A percentile compares a stretch with the other conserved stretches of the same genome.
These are phyloP conservation scores for Corymbia maculata DNA, from an alignment of 345 rosid species.

Conservation along the genomic window DNA sequence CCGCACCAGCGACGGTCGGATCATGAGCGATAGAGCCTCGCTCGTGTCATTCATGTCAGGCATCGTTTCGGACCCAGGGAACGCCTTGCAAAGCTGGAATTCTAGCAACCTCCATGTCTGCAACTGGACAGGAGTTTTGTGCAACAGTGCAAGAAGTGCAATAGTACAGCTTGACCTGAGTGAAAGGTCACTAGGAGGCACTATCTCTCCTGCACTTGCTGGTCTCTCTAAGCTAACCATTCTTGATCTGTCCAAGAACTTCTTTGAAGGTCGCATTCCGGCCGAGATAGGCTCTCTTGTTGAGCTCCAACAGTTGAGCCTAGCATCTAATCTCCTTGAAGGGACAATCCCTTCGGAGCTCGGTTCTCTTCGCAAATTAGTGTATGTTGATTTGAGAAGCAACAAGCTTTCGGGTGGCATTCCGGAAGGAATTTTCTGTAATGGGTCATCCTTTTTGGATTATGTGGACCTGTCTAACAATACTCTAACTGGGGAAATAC, in stretches of 20 bases:
- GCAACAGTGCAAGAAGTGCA: conserved; percentile 36
- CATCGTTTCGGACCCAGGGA: conserved; percentile 40
- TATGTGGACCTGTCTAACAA: conserved; percentile 83
- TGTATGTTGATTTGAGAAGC: conserved; percentile 52
- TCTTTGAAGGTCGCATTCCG: conserved; percentile 60
- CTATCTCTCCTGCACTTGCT: conserved; percentile 49
- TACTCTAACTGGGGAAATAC: conserved; percentile 53
- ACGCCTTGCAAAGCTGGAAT: conserved; percentile 43
- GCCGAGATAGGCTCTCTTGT: conserved; percentile 40
- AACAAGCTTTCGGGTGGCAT: conserved; percentile 49
- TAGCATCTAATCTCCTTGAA: conserved; percentile 58
- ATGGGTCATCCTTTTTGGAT: conserved; percentile 42
- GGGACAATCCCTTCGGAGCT: conserved; percentile 56
- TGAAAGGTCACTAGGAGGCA: conserved; percentile 46
- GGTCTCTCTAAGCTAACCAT: conserved; percentile 50
- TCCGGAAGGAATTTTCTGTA: conserved; percentile 55
- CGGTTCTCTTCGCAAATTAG: conserved; percentile 32
- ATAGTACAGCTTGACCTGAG: conserved; percentile 50
- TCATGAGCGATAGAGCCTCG: conserved; percentile 30
- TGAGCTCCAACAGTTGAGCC: conserved; percentile 42
- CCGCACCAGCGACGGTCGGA: not conserved
- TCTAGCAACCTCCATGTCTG: conserved; percentile 39
- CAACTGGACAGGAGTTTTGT: conserved; percentile 63
- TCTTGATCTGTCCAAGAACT: conserved; percentile 74
- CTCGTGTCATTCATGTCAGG: conserved; percentile 50